Evolutionary conservation across 805 yeast species (phyloP).

Genomic region (Babjeviella inositovora): DNA sequence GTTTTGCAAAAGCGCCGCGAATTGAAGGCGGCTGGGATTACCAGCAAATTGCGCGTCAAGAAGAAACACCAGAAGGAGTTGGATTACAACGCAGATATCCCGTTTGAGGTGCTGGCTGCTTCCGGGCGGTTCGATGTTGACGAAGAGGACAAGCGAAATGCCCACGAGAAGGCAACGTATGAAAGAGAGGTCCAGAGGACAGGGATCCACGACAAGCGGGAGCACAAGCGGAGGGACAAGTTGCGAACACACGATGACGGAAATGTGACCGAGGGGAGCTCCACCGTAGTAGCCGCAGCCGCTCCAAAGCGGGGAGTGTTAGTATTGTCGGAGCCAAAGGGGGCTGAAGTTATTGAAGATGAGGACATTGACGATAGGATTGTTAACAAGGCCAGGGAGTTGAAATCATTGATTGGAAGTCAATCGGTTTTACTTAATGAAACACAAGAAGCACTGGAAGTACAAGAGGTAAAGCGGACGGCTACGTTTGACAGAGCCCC

Average conservation of each 20-base stretch:
- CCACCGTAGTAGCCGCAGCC: conserved; percentile 12
- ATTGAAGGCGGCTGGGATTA: conserved; percentile 65
- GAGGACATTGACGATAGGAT: conserved; percentile 15
- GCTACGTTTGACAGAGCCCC: too few relatives aligned
- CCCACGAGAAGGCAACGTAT: conserved; percentile 19
- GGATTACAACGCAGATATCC: conserved; percentile 75
- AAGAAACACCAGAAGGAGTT: conserved; percentile 41
- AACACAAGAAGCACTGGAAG: too few relatives aligned
- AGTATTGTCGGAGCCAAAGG: conserved; percentile 5
- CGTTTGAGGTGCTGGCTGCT: conserved; percentile 57
- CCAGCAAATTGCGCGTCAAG: conserved; percentile 29
- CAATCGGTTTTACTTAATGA: conserved; percentile 19
- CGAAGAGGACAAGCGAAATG: conserved; percentile 34
- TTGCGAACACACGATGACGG: conserved; percentile 10
- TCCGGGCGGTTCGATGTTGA: conserved; percentile 53
- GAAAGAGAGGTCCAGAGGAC: conserved; percentile 20
- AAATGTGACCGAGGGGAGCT: conserved; percentile 6
- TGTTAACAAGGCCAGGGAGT: conserved; percentile 12
- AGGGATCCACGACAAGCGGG: conserved; percentile 26
- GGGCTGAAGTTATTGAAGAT: conserved; percentile 4
- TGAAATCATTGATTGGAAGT: conserved; percentile 11
- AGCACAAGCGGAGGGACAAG: conserved; percentile 12
- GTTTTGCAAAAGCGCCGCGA: conserved; percentile 68
- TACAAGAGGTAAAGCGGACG: too few relatives aligned
- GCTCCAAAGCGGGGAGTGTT: conserved; percentile 4